Evolutionary conservation across 352 stramenopile species (phyloP).

Genomic region (Phytophthora megakarya): DNA sequence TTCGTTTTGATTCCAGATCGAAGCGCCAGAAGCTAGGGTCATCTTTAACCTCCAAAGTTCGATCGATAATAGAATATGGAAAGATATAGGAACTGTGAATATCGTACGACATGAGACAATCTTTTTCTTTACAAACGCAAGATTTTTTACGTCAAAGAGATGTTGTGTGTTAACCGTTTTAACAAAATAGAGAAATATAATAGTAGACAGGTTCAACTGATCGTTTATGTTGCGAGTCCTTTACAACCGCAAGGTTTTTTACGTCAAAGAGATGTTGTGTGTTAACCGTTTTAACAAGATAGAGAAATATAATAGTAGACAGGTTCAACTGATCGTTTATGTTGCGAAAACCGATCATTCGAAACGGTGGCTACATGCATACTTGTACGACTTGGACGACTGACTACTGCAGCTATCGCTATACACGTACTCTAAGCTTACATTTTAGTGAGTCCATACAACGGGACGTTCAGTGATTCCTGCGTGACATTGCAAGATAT

Average conservation of each 20-base stretch:
- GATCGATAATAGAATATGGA: neutral
- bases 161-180: no score
- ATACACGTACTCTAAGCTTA: constrained; percentile 28
- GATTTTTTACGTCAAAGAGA: no score
- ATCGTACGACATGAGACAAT: no score
- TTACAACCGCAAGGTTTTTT: no score
- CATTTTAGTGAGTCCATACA: constrained; percentile 62
- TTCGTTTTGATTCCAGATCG: constrained; percentile 15
- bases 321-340: neutral
- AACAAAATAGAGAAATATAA: no score
- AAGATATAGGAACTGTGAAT: neutral
- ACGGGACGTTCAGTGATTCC: constrained; percentile 54
- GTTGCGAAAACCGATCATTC: neutral
- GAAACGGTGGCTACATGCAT: no score
- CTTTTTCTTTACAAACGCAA: no score
- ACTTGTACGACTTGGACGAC: neutral
- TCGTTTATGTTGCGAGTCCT: no score
- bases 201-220: no score
- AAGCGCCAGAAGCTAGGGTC: constrained; percentile 17
- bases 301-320: no score
- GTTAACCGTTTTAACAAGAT: no score
- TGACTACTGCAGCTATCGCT: neutral
- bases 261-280: no score
- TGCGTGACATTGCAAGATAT: constrained; percentile 23
- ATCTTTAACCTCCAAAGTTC: constrained; percentile 1